phyloP scores from a whole-genome alignment of 345 rosid species.

The Alliaria petiolata region DNA sequence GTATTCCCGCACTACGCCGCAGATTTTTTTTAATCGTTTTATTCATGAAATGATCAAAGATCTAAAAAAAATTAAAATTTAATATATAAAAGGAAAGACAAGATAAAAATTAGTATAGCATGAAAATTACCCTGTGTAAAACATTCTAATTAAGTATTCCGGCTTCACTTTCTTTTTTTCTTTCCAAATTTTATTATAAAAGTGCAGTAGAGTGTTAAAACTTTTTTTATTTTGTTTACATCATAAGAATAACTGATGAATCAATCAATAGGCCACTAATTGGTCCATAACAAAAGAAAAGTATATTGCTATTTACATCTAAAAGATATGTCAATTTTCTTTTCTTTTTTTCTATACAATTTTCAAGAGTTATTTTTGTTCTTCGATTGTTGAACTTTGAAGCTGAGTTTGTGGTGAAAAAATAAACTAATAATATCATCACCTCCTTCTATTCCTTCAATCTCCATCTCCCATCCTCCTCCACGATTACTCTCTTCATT shows the following conservation, averaged over 20 bases:
- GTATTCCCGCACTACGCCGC: no score
- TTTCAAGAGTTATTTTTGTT: background rate
- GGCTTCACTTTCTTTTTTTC: no score
- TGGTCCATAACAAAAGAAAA: background rate
- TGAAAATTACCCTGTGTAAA: no score
- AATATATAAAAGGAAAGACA: no score
- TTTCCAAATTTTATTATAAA: no score
- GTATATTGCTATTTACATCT: slow-evolving; percentile 21
- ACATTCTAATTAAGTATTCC: no score
- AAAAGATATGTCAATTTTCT: slow-evolving; percentile 5
- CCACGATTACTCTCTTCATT: slow-evolving; percentile 39
- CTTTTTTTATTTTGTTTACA: background rate
- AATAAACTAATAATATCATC: slow-evolving; percentile 11
- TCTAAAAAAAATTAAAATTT: no score
- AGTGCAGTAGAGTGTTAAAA: background rate
- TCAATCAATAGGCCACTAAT: background rate
- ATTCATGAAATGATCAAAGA: no score
- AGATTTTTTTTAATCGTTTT: no score
- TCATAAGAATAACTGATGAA: slow-evolving; percentile 14
- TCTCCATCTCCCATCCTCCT: slow-evolving; percentile 66
- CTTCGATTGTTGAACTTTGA: background rate
- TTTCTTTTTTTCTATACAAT: slow-evolving; percentile 13
- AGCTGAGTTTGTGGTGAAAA: slow-evolving; percentile 8
- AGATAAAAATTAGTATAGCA: no score
- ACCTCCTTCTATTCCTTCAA: slow-evolving; percentile 63